phyloP scores from a whole-genome alignment of 352 stramenopile genomes.

The Globisporangium orthogonon region DNA sequence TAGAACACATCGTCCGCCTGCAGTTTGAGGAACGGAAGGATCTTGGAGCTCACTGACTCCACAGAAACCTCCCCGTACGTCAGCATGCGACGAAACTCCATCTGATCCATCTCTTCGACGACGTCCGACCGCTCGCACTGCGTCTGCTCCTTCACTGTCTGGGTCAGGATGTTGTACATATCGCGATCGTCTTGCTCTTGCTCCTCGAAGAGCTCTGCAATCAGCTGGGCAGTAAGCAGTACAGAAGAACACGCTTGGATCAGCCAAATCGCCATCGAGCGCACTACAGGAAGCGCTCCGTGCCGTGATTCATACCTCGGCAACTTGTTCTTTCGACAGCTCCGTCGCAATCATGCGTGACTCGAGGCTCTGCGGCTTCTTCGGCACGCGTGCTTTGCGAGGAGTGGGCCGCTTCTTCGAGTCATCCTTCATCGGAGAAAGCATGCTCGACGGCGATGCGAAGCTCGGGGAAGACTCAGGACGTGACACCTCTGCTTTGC shows the following conservation, averaged over 20 bases:
- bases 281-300: background rate
- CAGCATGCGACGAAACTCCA: conserved; percentile 65
- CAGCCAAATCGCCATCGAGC: background rate
- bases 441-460: conserved; percentile 15
- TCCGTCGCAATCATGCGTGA: conserved; percentile 24
- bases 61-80: conserved; percentile 81
- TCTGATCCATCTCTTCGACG: conserved; percentile 58
- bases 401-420: conserved; percentile 31
- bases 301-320: conserved; percentile 13
- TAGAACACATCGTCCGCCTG: conserved; percentile 73
- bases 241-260: background rate
- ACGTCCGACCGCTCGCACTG: conserved; percentile 54
- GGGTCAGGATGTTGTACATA: conserved; percentile 65
- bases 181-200: conserved; percentile 72
- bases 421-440: conserved; percentile 52
- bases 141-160: conserved; percentile 62
- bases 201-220: conserved; percentile 57
- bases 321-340: conserved; percentile 27
- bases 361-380: conserved; percentile 41
- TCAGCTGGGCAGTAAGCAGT: conserved; percentile 16
- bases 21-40: conserved; percentile 64
- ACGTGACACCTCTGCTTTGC: background rate
- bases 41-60: conserved; percentile 49
- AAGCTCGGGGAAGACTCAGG: conserved; percentile 8
- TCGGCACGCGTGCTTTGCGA: conserved; percentile 28